Percentiles rank a stretch among this genome's conserved stretches.
Conservation (phyloP, 352 stramenopile species). For the Stephanocyclus meneghinianus region DNA sequence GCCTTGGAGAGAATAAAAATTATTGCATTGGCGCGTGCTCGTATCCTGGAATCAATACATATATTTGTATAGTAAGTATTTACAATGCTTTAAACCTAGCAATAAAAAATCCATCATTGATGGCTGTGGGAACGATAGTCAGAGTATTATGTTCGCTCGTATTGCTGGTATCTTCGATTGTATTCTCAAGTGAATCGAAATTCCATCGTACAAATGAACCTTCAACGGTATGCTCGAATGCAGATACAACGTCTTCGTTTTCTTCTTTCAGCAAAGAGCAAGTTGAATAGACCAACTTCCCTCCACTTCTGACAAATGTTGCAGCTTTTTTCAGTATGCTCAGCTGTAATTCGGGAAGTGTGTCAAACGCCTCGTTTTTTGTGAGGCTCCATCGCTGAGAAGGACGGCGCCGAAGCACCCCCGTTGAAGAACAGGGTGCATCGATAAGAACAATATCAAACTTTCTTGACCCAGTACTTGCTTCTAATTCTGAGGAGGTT, state of each 20-base stretch:
- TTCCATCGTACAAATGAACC: slow-evolving; percentile 17
- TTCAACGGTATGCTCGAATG: slow-evolving; percentile 42
- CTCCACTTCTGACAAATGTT: slow-evolving; percentile 27
- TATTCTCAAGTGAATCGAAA: slow-evolving; percentile 12
- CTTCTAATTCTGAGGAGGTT: slow-evolving; percentile 6
- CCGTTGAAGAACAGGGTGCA: slow-evolving; percentile 50
- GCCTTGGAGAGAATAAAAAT: slow-evolving; percentile 62
- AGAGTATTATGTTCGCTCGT: slow-evolving; percentile 5
- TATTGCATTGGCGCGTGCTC: background rate
- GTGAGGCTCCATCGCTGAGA: slow-evolving; percentile 43
- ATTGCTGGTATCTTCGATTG: background rate
- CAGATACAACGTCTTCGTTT: slow-evolving; percentile 45
- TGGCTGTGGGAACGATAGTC: slow-evolving; percentile 18
- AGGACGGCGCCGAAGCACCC: slow-evolving; percentile 46
- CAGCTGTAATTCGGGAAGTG: slow-evolving; percentile 42
- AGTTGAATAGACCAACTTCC: slow-evolving; percentile 57
- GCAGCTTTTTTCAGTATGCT: slow-evolving; percentile 37
- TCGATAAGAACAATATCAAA: slow-evolving; percentile 56
- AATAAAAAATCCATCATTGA: slow-evolving; percentile 54
- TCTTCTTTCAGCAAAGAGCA: slow-evolving; percentile 48
- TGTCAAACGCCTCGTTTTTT: slow-evolving; percentile 25
- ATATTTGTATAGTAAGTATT: too few relatives aligned
- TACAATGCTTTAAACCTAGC: slow-evolving; percentile 30
- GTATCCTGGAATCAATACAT: too few relatives aligned
- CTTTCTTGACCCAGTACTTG: background rate